These are phyloP conservation scores for Mortierella sp. DNA, from an alignment of 371 early-diverging fungal genomes.

Conservation along the genomic window DNA sequence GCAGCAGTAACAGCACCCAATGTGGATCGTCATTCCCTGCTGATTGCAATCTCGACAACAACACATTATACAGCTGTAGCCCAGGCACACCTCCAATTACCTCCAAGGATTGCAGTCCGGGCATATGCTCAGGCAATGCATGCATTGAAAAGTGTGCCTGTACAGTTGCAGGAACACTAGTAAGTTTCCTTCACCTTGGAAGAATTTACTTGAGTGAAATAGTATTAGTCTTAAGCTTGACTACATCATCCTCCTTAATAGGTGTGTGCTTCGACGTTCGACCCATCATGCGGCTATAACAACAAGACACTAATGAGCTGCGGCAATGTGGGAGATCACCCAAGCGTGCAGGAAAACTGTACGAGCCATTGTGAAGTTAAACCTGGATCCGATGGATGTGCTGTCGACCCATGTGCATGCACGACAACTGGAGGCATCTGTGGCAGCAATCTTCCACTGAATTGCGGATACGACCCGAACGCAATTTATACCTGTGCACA, in stretches of 20 bases:
- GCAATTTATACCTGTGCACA: neutral
- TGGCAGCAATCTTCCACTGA: neutral
- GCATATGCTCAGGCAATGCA: neutral
- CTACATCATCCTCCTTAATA: too few species aligned
- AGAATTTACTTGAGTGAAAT: too few species aligned
- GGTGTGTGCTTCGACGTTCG: conserved; percentile 7
- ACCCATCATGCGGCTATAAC: neutral
- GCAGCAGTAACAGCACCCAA: neutral
- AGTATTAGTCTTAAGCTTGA: neutral
- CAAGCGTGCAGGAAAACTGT: neutral
- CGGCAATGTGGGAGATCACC: neutral
- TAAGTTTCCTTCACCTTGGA: neutral
- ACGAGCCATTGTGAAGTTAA: neutral
- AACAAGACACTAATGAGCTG: neutral
- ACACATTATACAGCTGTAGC: too few species aligned
- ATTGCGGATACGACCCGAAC: neutral
- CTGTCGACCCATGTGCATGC: conserved; percentile 3
- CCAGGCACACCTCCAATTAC: neutral
- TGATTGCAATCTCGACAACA: too few species aligned
- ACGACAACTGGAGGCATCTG: neutral
- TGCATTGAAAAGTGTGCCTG: conserved; percentile 14
- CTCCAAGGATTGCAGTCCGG: neutral
- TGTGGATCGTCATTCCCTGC: too few species aligned
- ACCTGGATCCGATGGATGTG: neutral
- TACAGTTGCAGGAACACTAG: neutral